phyloP scores from a whole-genome alignment of 179 eudicot species.

The Corrigiola litoralis region DNA sequence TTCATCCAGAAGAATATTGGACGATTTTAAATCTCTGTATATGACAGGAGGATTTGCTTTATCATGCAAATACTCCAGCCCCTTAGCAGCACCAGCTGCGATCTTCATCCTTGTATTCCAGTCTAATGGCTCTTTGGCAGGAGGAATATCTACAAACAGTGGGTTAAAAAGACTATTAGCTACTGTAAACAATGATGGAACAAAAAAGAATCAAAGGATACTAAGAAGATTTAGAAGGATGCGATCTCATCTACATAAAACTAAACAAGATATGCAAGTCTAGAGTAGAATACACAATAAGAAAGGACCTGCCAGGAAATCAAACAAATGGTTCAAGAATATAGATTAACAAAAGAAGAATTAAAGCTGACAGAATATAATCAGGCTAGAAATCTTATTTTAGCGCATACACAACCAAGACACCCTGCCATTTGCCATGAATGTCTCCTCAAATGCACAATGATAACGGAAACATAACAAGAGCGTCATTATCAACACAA shows the following conservation, averaged over 20 bases:
- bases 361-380: too few relatives aligned
- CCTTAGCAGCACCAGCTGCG: constrained; percentile 97
- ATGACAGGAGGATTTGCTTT: constrained; percentile 92
- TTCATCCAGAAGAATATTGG: constrained; percentile 84
- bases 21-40: constrained; percentile 82
- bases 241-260: neutral
- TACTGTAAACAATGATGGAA: neutral
- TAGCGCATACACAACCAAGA: too few relatives aligned
- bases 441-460: too few relatives aligned
- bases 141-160: constrained; percentile 49
- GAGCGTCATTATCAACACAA: too few relatives aligned
- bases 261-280: neutral
- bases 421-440: too few relatives aligned
- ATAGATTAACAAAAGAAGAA: too few relatives aligned
- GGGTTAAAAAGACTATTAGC: neutral
- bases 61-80: constrained; percentile 89
- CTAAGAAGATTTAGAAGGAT: neutral
- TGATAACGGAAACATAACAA: too few relatives aligned
- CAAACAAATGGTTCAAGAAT: too few relatives aligned
- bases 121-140: constrained; percentile 75
- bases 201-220: neutral
- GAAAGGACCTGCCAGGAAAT: too few relatives aligned
- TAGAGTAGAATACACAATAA: too few relatives aligned
- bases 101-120: constrained; percentile 98
- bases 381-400: too few relatives aligned